A percentile compares a stretch with the other conserved stretches of the same genome.
These are phyloP conservation scores for Pseudevernia furfuracea DNA, from an alignment of 495 filamentous ascomycete genomes.

Conservation along the genomic window DNA sequence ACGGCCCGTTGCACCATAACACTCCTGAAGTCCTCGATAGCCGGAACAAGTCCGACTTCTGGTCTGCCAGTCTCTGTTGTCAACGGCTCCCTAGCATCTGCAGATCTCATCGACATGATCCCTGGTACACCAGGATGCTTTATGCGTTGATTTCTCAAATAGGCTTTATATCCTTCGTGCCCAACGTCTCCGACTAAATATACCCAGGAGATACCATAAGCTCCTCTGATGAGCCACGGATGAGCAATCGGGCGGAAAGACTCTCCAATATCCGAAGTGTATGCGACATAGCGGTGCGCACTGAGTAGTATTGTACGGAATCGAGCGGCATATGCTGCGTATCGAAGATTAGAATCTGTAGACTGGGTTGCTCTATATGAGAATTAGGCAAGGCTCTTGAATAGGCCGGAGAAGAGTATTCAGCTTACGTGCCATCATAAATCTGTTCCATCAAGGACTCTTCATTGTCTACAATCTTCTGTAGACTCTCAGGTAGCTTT, in stretches of 20 bases:
- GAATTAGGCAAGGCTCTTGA: conserved; percentile 12
- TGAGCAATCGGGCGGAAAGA: conserved; percentile 92
- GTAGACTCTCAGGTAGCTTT: conserved; percentile 60
- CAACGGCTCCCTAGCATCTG: conserved; percentile 20
- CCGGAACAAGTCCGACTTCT: conserved; percentile 48
- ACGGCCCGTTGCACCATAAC: conserved; percentile 85
- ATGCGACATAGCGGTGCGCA: conserved; percentile 93
- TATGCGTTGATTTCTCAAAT: conserved; percentile 65
- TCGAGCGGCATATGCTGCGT: conserved; percentile 84
- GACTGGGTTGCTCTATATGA: conserved; percentile 60
- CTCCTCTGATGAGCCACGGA: conserved; percentile 66
- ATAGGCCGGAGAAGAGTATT: background rate
- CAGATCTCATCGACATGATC: conserved; percentile 10
- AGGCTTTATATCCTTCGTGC: conserved; percentile 94
- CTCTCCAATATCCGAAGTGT: conserved; percentile 95
- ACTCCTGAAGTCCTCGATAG: conserved; percentile 81
- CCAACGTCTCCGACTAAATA: conserved; percentile 86
- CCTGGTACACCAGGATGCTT: conserved; percentile 42
- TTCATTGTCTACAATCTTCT: conserved; percentile 68
- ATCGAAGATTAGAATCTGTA: conserved; percentile 77
- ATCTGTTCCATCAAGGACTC: conserved; percentile 73
- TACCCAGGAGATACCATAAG: conserved; percentile 87
- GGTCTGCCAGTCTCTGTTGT: conserved; percentile 10
- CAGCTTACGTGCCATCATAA: conserved; percentile 70
- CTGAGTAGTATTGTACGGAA: conserved; percentile 82